Evolutionary conservation across 805 yeast genomes (phyloP), one percentile per base, ranked within the genome.

Genomic region (Teunomyces kruisii): DNA sequence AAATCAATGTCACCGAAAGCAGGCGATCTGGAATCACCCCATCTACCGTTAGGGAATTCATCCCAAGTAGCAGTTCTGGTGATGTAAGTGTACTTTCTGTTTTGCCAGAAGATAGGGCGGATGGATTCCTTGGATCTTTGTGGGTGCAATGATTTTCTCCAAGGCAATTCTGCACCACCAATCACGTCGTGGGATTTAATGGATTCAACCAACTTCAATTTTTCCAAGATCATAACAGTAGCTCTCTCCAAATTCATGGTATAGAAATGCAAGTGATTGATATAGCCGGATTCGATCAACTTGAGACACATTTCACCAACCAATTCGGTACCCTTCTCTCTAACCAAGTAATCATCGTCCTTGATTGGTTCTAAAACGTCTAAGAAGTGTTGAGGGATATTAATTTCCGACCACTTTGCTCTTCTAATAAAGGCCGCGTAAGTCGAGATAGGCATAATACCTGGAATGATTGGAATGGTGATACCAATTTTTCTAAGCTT

Each of bases 11-110:
- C 95, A 57, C 96, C 96, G 68, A 86, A 91, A 1, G 98, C 98
- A 4, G 99, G 99, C 35, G 98, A 94, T 48, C 96, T 76, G 3
- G 97, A 88, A 64, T 94, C 97, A 58, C 99, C 99, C 91, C 97
- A 94, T 70, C 99, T 78, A 49, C 99, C 99, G 65, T 92, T 94
- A 42, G 99, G 99, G 61, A 92, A 94, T 65, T 94, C 99, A 68
- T 94, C 99, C 90, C 99, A 94, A 46, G 86, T 84, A 19, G 94
- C 81, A 7, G 97, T 92, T 65, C 98, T 79, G 39, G 89, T 79
- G 49, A 89, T 82, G 63, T 92, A 92, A 12, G 96, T 83, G 65
- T 86, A 86, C 58, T 91, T 91, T 72, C 97, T 81, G 65, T 89
- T 86, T 62, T 88, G 86, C 98, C 98, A 92, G 67, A 92, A 92